phyloP scores from a whole-genome alignment of 2,329 filamentous ascomycete genomes.

The Exophiala viscosa region DNA sequence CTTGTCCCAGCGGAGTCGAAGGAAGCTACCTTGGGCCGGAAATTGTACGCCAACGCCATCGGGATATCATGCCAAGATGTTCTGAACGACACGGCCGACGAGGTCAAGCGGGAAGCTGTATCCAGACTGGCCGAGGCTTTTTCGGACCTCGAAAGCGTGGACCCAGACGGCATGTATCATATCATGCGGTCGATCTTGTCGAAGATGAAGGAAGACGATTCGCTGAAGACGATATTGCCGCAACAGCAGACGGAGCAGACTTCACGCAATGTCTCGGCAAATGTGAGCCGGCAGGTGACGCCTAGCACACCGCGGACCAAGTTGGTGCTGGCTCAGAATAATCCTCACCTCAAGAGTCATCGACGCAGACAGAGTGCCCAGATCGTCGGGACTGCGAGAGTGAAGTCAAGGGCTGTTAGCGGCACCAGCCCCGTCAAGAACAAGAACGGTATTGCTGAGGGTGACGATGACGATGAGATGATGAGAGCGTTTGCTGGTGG shows the following conservation, averaged over 20 bases:
- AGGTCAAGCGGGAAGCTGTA: conserved; percentile 76
- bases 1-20: conserved; percentile 51
- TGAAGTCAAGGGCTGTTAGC: conserved; percentile 30
- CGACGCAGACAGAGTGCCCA: conserved; percentile 58
- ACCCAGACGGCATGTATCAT: conserved; percentile 86
- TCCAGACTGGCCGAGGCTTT: conserved; percentile 82
- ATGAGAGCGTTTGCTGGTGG: conserved; percentile 59
- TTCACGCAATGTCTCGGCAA: conserved; percentile 38
- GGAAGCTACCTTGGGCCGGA: conserved; percentile 76
- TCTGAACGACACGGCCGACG: conserved; percentile 69
- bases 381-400: conserved; percentile 29
- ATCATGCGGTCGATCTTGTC: conserved; percentile 74
- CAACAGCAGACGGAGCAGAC: conserved; percentile 14
- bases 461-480: conserved; percentile 36
- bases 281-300: conserved; percentile 40
- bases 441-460: conserved; percentile 36
- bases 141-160: conserved; percentile 74
- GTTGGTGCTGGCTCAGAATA: conserved; percentile 73
- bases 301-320: conserved; percentile 47
- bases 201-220: conserved; percentile 55
- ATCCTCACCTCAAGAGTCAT: conserved; percentile 79
- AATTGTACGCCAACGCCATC: conserved; percentile 75
- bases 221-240: conserved; percentile 39
- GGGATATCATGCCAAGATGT: conserved; percentile 81
- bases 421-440: conserved; percentile 48